phyloP scores from a whole-genome alignment of 2,329 filamentous ascomycete species.

The Knufia fluminis region DNA sequence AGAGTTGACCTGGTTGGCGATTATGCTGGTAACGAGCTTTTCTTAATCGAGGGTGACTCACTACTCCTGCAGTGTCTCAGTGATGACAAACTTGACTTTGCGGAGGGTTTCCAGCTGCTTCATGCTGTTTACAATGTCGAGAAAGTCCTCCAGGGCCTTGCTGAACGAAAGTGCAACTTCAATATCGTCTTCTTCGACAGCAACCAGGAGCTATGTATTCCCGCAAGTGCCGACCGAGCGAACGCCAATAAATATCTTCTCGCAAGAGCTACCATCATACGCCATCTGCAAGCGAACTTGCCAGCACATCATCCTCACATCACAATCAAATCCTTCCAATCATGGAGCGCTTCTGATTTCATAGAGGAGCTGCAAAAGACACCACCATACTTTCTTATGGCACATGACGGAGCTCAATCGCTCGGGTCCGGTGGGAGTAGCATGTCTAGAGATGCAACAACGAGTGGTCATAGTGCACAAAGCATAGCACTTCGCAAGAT shows the following conservation, averaged over 20 bases:
- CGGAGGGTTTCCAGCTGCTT: constrained; percentile 56
- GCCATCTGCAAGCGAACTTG: constrained; percentile 49
- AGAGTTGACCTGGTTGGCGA: constrained; percentile 41
- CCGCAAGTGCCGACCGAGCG: constrained; percentile 30
- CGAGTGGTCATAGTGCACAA: constrained; percentile 16
- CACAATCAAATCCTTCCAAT: constrained; percentile 40
- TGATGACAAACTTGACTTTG: constrained; percentile 56
- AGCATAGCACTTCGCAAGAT: constrained; percentile 35
- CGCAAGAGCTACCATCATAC: constrained; percentile 53
- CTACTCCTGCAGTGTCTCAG: constrained; percentile 56
- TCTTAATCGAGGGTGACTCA: constrained; percentile 64
- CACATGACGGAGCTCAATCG: constrained; percentile 48
- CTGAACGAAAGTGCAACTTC: constrained; percentile 58
- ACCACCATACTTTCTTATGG: constrained; percentile 59
- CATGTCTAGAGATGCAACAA: constrained; percentile 9
- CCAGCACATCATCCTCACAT: constrained; percentile 31
- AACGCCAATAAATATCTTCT: constrained; percentile 48
- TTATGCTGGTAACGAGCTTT: constrained; percentile 64
- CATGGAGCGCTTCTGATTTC: constrained; percentile 44
- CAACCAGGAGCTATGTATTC: constrained; percentile 45
- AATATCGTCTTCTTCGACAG: constrained; percentile 60
- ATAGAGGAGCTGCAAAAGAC: constrained; percentile 44
- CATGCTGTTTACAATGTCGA: constrained; percentile 64
- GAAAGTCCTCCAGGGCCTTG: constrained; percentile 51
- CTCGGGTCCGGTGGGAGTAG: constrained; percentile 13